phyloP scores from a whole-genome alignment of 352 stramenopile genomes.

The Thalassiosira allenii region DNA sequence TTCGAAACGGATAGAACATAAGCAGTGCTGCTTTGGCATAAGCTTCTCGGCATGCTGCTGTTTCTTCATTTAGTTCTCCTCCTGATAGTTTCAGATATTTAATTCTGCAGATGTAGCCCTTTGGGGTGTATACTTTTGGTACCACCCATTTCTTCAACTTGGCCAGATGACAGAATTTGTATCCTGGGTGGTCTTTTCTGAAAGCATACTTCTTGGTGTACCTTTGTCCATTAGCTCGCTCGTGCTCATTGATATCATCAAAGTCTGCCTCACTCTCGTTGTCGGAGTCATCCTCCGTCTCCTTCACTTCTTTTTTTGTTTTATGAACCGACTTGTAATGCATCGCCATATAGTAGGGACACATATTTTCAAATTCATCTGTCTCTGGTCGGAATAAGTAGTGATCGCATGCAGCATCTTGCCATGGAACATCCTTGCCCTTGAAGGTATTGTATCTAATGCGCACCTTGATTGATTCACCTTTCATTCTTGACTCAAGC shows the following conservation, averaged over 20 bases:
- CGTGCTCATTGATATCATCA: not conserved
- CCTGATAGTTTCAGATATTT: constrained; percentile 5
- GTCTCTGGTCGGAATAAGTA: constrained; percentile 25
- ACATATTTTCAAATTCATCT: constrained; percentile 27
- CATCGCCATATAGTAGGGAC: constrained; percentile 29
- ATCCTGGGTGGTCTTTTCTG: constrained; percentile 26
- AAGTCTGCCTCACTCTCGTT: constrained; percentile 13
- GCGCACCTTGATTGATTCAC: not conserved
- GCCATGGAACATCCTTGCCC: constrained; percentile 5
- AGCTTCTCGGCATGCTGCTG: constrained; percentile 17
- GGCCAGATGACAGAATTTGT: constrained; percentile 28
- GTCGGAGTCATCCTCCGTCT: not conserved
- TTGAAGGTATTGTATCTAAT: not conserved
- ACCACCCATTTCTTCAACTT: constrained; percentile 20
- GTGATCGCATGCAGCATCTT: constrained; percentile 25
- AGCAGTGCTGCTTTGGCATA: constrained; percentile 46
- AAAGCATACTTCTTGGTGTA: constrained; percentile 11
- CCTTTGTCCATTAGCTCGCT: not conserved
- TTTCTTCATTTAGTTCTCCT: not conserved
- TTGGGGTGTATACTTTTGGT: constrained; percentile 27
- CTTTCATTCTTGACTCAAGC: constrained; percentile 7
- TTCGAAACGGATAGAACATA: constrained; percentile 40
- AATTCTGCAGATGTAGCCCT: constrained; percentile 20
- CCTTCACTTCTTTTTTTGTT: constrained; percentile 24
- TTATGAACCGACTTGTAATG: constrained; percentile 26